phyloP scores from a whole-genome alignment of 1,139 yeast species.

The Keqinozyma sinolaborantium region DNA sequence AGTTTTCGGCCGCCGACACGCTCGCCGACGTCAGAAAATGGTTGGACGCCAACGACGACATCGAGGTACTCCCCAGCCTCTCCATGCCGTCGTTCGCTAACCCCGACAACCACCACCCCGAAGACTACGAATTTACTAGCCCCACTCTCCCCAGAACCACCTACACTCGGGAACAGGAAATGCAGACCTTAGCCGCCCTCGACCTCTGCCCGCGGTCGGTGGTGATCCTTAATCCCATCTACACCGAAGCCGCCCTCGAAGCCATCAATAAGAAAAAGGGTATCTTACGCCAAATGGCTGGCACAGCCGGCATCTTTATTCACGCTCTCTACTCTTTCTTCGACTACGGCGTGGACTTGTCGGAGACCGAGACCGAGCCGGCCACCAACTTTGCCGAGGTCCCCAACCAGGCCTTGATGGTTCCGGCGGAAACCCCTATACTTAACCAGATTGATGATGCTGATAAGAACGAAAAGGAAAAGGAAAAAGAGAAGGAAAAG shows the following conservation, averaged over 20 bases:
- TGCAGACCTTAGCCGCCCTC: constrained; percentile 40
- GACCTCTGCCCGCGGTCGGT: constrained; percentile 66
- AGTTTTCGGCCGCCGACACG: constrained; percentile 39
- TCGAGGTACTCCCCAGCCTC: constrained; percentile 21
- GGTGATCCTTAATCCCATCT: constrained; percentile 56
- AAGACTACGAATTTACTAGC: constrained; percentile 34
- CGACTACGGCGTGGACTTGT: constrained; percentile 33
- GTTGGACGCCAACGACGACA: constrained; percentile 38
- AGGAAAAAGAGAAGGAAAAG: neutral
- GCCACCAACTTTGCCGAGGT: too few species aligned
- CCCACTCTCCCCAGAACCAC: constrained; percentile 36
- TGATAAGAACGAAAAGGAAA: too few species aligned
- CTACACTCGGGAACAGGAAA: constrained; percentile 51
- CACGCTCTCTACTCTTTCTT: constrained; percentile 39
- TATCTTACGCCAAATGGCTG: constrained; percentile 13
- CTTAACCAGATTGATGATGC: too few species aligned
- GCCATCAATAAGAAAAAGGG: constrained; percentile 15
- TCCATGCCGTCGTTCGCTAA: constrained; percentile 40
- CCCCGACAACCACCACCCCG: constrained; percentile 29
- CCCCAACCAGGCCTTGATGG: neutral
- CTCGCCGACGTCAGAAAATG: constrained; percentile 57
- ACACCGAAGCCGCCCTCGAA: constrained; percentile 20
- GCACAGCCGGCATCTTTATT: constrained; percentile 17
- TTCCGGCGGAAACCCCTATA: neutral
- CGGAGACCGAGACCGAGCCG: constrained; percentile 1